Evolutionary conservation across 2,329 filamentous ascomycete genomes (phyloP).

Genomic region (Diaporthe citrichinensis): DNA sequence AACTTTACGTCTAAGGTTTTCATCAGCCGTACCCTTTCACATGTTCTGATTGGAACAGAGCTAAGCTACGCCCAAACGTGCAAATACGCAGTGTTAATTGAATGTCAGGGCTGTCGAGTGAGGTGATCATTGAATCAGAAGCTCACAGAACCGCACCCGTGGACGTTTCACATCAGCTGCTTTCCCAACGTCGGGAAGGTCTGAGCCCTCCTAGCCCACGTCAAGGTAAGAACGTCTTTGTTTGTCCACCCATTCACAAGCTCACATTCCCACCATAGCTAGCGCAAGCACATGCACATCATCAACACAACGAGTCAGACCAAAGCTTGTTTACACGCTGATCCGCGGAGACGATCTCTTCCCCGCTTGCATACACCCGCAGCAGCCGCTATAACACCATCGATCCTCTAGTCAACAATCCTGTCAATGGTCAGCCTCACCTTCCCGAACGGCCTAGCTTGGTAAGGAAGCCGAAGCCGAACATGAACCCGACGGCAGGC

Average conservation of each 20-base stretch:
- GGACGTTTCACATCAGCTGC: neutral
- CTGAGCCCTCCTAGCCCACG: neutral
- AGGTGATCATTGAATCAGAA: neutral
- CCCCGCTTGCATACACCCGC: slow-evolving; percentile 25
- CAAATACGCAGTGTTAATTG: neutral
- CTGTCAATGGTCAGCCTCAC: neutral
- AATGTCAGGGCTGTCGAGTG: too few relatives aligned
- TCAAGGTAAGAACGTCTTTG: neutral
- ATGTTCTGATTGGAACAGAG: neutral
- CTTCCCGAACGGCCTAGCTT: neutral
- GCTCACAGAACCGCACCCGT: neutral
- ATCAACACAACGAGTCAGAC: slow-evolving; percentile 1
- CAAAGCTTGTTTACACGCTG: neutral
- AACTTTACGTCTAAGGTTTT: neutral
- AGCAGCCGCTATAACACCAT: neutral
- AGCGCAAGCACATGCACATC: neutral
- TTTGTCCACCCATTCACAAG: neutral
- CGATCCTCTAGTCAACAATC: neutral
- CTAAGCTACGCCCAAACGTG: neutral
- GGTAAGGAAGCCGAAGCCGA: neutral
- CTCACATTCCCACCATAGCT: neutral
- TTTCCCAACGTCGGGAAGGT: neutral
- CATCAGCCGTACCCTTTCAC: too few relatives aligned
- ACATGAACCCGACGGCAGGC: neutral
- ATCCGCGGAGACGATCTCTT: neutral